Evolutionary conservation across 2,329 filamentous ascomycete species (phyloP).

Genomic region (Aureobasidium sp.): DNA sequence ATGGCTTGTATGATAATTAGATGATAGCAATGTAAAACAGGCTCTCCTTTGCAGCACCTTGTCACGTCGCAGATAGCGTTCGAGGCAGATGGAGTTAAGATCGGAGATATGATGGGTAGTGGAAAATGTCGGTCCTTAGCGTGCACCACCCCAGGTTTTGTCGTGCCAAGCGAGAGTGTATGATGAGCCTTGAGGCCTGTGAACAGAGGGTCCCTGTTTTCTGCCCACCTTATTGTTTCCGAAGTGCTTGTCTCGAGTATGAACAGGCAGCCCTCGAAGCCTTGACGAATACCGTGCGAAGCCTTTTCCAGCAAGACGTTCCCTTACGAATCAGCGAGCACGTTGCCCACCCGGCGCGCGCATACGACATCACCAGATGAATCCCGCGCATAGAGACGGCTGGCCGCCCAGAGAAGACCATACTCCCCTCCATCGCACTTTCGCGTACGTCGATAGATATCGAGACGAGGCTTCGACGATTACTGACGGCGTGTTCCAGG

Average conservation of each 20-base stretch:
- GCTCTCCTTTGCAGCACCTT: neutral
- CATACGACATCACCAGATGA: slow-evolving; percentile 12
- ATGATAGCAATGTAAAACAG: neutral
- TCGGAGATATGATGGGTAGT: neutral
- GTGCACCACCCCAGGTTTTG: neutral
- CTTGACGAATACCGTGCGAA: neutral
- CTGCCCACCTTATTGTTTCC: neutral
- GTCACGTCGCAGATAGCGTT: neutral
- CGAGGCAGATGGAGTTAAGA: neutral
- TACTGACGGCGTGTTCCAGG: neutral
- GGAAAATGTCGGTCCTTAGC: slow-evolving; percentile 2
- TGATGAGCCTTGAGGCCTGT: neutral
- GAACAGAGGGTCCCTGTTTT: slow-evolving; percentile 3
- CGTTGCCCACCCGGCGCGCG: slow-evolving; percentile 3
- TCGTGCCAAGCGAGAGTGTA: neutral
- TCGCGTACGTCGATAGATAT: neutral
- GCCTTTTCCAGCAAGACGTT: neutral
- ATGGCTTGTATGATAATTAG: neutral
- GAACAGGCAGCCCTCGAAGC: neutral
- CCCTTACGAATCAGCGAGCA: neutral
- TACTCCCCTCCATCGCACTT: slow-evolving; percentile 2
- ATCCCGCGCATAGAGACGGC: slow-evolving; percentile 14
- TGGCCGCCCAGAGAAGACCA: slow-evolving; percentile 11
- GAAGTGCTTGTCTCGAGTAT: neutral
- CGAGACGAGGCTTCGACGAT: neutral